Base-by-base conservation (phyloP, 140 eudicot genomes). In the Erigeron philadelphicus region DNA sequence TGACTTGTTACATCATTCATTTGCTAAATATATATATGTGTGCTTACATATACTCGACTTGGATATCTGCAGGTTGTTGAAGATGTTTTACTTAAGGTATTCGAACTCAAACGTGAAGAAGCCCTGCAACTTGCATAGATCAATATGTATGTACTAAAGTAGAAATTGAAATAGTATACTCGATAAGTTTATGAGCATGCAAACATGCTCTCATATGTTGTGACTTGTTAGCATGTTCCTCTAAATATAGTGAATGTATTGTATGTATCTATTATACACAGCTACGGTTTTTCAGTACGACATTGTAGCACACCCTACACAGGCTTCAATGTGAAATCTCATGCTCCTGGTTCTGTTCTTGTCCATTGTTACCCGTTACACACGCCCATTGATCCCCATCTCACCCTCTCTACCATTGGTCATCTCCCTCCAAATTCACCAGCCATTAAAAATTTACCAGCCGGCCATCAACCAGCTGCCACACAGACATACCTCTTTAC, bases 61-160 rank as follows among this genome's bases (percentile, higher is more conserved):
- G 73, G 63, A 67, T 25, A 67, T 73, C 21, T 46, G 54, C 84
- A 92, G 98, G 97, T 82, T 64, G 97, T 93, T 31, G 97, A 89
- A 82, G 98, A 93, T 75, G 97, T 68, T 19, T 85, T 89, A 56
- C 17, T 81, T 21, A 93, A 69, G 81, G 81, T 93, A 11, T 92
- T 92, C 43, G 93, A 86, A 84, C 75, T 92, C 68, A 92, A 92
- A 67, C 67, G 85, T 7, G 85, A 92, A 68, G 98, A 92, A 83
- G 82, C 80, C 45, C 65, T 92, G 80, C 93, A 84, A 71, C 41
- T 82, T 64, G 88, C 76, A 17, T 86, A 81, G 84, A 73, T 46
- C 18, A 21, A 52, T 10, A 31, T 67, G 45, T 59, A 67, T 38
- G 13, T 1, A 42, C 38, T 31, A 3, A 1, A 55, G 49, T 23